Evolutionary conservation across 2,329 filamentous ascomycete species (phyloP).

Genomic region (Fusarium nodosum): DNA sequence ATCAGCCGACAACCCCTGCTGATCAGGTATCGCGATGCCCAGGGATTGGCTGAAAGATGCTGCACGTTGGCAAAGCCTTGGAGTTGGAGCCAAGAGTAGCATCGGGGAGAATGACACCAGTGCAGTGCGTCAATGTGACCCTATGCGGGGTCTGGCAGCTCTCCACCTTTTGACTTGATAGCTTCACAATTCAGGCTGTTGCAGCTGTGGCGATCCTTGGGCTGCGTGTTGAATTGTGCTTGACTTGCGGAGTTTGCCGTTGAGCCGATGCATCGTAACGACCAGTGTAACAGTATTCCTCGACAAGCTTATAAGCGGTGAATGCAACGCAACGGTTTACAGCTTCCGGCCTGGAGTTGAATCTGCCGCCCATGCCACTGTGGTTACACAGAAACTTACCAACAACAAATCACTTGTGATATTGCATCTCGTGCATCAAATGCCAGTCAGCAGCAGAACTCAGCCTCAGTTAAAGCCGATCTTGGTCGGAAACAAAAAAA

Average conservation of each 20-base stretch:
- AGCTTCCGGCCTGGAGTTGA: not conserved
- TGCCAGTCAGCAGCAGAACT: conserved; percentile 4
- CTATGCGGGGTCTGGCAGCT: not conserved
- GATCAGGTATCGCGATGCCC: conserved; percentile 18
- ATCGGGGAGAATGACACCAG: not conserved
- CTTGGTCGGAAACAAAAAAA: conserved; percentile 14
- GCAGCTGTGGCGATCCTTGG: not conserved
- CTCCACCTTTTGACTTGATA: not conserved
- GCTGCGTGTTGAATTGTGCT: not conserved
- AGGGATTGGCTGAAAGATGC: not conserved
- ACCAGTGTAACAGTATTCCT: not conserved
- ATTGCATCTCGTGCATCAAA: conserved; percentile 16
- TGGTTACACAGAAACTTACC: not conserved
- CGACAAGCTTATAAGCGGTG: not conserved
- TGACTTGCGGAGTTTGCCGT: not conserved
- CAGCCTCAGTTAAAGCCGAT: conserved; percentile 21
- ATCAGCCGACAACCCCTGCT: conserved; percentile 34
- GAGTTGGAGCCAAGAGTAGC: not conserved
- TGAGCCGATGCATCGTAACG: not conserved
- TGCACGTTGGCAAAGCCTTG: not conserved
- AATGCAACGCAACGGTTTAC: not conserved
- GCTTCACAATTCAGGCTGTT: not conserved
- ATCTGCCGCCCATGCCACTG: not conserved
- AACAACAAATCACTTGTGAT: conserved; percentile 4
- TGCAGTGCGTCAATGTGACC: conserved; percentile 6